Evolutionary conservation across 352 stramenopile genomes (phyloP), one percentile per base, ranked within the genome.

Genomic region (Globisporangium paroecandrum): DNA sequence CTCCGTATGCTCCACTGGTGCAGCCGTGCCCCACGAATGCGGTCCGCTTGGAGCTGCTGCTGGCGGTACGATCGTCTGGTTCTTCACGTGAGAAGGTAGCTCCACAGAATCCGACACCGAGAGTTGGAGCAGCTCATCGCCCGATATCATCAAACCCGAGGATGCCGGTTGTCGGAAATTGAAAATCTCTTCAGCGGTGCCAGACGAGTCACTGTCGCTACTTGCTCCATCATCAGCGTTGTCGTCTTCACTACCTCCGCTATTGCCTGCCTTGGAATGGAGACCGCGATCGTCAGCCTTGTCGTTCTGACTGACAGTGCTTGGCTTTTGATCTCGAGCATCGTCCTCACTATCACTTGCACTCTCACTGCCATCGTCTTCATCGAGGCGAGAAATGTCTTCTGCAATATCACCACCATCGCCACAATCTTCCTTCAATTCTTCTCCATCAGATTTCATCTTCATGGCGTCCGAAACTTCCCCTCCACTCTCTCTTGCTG

Each of bases 41-140:
- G 10, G 6, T 2, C 4, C n/a, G 6, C 6, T 9, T 58, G 12
- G 5, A n/a, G 54, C 53, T 58, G 12, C 6, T 61, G 36, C 8
- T 47, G 34, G 15, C 22, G 12, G 29, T 62, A 27, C 24, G 53
- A 1, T 59, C 51, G 56, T 12, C 20, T 68, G 60, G 2, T 49
- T 27, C n/a, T 72, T 62, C 12, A 58, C 38, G 66, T 60, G 46
- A 5, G 51, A 49, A 15, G 69, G 58, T 38, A 65, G 62, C 34
- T 74, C 69, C 15, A 78, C 62, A 24, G 69, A 69, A 12, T 82
- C 76, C 24, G 80, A 67, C 13, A 77, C 36, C 0, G 78, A 81
- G 12, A 82, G 62, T 20, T 72, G 70, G 3, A 81, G 67, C 24
- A 84, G 47, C 22, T 79, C 73, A 49, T 81, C 73, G 8, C 51